Evolutionary conservation across 2,329 filamentous ascomycete genomes (phyloP).

Genomic region (Colletotrichum eremochloae): DNA sequence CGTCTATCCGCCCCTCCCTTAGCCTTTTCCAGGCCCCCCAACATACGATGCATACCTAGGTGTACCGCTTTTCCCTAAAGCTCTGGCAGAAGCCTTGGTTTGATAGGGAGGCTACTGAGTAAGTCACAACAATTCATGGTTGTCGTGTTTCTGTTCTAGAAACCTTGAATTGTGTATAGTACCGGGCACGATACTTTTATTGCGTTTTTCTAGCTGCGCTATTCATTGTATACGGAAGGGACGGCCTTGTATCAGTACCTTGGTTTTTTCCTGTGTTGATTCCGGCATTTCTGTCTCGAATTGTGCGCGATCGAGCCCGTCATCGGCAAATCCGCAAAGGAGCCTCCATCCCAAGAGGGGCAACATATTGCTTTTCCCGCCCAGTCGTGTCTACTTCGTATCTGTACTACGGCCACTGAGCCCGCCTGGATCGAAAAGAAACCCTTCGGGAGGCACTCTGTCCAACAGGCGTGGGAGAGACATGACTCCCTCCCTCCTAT

Average conservation of each 20-base stretch:
- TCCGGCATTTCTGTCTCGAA: neutral
- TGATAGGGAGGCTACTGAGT: too few species aligned
- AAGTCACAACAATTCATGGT: too few species aligned
- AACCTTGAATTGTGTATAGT: too few species aligned
- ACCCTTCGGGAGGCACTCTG: neutral
- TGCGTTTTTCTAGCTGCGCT: too few species aligned
- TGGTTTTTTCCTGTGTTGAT: neutral
- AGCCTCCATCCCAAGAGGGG: conserved; percentile 27
- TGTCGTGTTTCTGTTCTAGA: too few species aligned
- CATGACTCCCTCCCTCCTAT: neutral
- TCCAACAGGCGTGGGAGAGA: neutral
- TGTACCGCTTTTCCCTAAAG: neutral
- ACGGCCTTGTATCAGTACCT: too few species aligned
- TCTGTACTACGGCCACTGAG: neutral
- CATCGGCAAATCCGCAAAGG: conserved; percentile 17
- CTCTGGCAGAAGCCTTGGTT: too few species aligned
- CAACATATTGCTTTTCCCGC: neutral
- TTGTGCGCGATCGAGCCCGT: conserved; percentile 13
- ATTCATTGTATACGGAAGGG: too few species aligned
- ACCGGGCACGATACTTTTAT: too few species aligned
- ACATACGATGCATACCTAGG: neutral
- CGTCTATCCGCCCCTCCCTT: conserved; percentile 11
- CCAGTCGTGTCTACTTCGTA: neutral
- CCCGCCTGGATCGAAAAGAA: conserved; percentile 15
- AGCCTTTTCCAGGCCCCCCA: neutral